Evolutionary conservation across 192 early-diverging fungal genomes (phyloP).

Genomic region (Allomyces macrogynus): DNA sequence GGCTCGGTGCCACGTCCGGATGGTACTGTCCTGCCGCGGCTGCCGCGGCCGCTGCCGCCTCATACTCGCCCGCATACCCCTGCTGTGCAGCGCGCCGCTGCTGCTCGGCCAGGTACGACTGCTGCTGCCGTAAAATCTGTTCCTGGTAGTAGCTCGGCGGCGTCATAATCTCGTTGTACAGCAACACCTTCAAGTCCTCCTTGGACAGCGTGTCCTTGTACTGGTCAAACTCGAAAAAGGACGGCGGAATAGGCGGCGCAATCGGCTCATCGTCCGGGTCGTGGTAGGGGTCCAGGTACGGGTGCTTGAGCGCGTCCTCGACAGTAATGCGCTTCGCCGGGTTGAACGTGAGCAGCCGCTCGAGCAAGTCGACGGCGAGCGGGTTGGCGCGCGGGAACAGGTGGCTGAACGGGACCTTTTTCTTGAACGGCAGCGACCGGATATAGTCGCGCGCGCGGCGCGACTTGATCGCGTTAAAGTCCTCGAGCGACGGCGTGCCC

Average conservation of each 20-base stretch:
- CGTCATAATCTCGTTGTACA: not conserved
- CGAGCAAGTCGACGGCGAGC: conserved; percentile 70
- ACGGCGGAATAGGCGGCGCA: conserved; percentile 47
- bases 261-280: conserved; percentile 48
- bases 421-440: conserved; percentile 64
- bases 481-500: conserved; percentile 89
- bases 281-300: conserved; percentile 62
- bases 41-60: too few species aligned
- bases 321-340: conserved; percentile 76
- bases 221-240: conserved; percentile 72
- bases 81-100: not conserved
- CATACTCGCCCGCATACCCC: too few species aligned
- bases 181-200: conserved; percentile 46
- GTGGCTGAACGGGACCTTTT: conserved; percentile 55
- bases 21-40: too few species aligned
- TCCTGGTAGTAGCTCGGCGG: conserved; percentile 3
- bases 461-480: conserved; percentile 58
- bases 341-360: conserved; percentile 66
- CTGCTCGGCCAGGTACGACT: not conserved
- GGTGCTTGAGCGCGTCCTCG: conserved; percentile 73
- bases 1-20: too few species aligned
- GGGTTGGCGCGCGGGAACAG: conserved; percentile 78
- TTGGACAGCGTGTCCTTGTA: conserved; percentile 61
- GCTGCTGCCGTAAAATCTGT: not conserved
- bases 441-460: conserved; percentile 78